A percentile compares a stretch with the other conserved stretches of the same genome.
Conservation (phyloP, 2,329 filamentous ascomycete species). For the Xylariaceae sp. region DNA sequence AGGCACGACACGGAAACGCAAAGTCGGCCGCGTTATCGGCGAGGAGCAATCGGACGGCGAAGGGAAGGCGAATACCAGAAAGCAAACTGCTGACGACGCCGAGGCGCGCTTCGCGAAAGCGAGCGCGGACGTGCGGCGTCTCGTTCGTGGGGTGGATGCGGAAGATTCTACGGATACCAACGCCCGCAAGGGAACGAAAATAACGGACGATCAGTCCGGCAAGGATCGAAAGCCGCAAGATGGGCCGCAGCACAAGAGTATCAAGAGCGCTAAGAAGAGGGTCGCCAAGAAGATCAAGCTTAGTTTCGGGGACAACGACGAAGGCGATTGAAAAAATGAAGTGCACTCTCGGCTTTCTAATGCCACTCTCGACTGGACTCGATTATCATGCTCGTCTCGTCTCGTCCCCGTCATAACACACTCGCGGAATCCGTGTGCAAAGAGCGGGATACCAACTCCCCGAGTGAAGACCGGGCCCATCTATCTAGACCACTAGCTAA, state of each 20-base stretch:
- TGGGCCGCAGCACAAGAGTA: conserved; percentile 9
- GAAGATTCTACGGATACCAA: neutral
- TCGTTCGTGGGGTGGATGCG: conserved; percentile 1
- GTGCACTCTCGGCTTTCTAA: too few relatives aligned
- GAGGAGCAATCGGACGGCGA: conserved; percentile 29
- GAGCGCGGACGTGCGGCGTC: conserved; percentile 14
- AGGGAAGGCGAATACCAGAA: conserved; percentile 8
- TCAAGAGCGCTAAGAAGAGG: conserved; percentile 40
- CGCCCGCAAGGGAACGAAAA: neutral
- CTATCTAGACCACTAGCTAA: too few relatives aligned
- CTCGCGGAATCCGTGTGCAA: too few relatives aligned
- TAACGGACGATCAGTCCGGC: neutral
- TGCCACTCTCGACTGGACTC: too few relatives aligned
- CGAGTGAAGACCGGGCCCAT: too few relatives aligned
- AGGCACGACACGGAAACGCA: conserved; percentile 51
- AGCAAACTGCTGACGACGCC: neutral
- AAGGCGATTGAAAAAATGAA: conserved; percentile 37
- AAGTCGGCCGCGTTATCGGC: conserved; percentile 49
- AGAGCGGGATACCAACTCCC: too few relatives aligned
- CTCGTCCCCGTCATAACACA: too few relatives aligned
- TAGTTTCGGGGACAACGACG: conserved; percentile 62
- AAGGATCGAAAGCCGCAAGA: neutral
- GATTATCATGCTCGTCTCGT: too few relatives aligned
- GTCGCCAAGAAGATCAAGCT: conserved; percentile 63
- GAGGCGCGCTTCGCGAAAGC: conserved; percentile 24